Evolutionary conservation across 257 asterid species (phyloP), one percentile per base, ranked within the genome.

Genomic region (Forsythia viridissima): DNA sequence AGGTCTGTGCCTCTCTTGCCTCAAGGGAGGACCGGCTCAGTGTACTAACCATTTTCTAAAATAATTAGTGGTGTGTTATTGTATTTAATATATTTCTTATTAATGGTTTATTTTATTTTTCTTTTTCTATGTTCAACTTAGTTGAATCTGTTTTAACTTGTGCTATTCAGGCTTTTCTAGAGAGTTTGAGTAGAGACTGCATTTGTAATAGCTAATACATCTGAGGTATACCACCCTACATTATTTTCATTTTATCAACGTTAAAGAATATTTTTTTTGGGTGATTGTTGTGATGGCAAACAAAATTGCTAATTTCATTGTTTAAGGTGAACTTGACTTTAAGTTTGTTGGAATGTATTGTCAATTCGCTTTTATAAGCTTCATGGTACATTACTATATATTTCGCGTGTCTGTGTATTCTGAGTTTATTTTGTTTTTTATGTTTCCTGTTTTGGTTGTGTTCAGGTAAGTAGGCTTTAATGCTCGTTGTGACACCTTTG

Each of bases 171-270:
- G 98, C 91, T 80, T 96, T 92, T 24, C 83, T 96, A 98, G 99
- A 93, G 98, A 85, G 92, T 91, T 80, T 97, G 97, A 34, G 82
- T 92, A 76, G 94, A 90, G 86, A 97, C 98, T 57, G 99, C 98
- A 51, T 96, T 90, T 85, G 97, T 97, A 41, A 86, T 96, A 90
- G 97, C 99, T 71, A 84, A 84, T 80, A 91, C 98, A 34, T 87
- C 91, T 73, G 99, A 93, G 97, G 99, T 96, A 85, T 73, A 44
- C 13, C 40, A 24, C 24, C 24, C 34, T 24, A 39, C 34, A 57
- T 34, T 73, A 24, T 24, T 24, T 24, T 24, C 24, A 24, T 24
- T 24, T 24, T 24, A 24, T 24, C 24, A 24, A 24, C 24, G 24
- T 24, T 24, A 24, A 24, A 24, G 24, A 24, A 24, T 24, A 24